Evolutionary conservation across 306 rosid species (phyloP).

Genomic region (Gastrolobium villosum): DNA sequence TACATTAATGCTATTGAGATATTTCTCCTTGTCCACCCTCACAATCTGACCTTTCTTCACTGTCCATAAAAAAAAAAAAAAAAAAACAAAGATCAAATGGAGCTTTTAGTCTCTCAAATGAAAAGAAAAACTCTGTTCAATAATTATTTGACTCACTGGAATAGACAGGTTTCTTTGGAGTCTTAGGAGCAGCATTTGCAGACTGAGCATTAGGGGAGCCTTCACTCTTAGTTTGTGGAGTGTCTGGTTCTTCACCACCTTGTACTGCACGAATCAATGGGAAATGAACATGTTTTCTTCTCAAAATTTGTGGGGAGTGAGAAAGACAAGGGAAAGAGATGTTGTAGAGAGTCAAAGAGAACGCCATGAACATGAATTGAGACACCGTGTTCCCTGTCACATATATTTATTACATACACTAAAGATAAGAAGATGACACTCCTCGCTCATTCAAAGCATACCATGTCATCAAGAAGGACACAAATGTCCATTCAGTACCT

Average conservation of each 20-base stretch:
- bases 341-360: conserved; percentile 57
- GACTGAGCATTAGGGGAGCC: conserved; percentile 69
- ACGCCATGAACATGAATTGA: conserved; percentile 60
- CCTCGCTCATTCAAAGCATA: conserved; percentile 4
- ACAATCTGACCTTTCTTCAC: conserved; percentile 99
- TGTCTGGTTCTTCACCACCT: conserved; percentile 67
- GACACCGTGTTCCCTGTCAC: conserved; percentile 38
- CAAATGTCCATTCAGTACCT: not conserved
- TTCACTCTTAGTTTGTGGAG: conserved; percentile 56
- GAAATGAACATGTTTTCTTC: conserved; percentile 56
- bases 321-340: conserved; percentile 58
- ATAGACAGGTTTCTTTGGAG: conserved; percentile 83
- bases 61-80: conserved; percentile 52
- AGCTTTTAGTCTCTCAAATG: not conserved
- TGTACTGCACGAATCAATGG: conserved; percentile 66
- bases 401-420: not conserved
- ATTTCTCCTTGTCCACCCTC: conserved; percentile 95
- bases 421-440: conserved; percentile 51
- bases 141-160: conserved; percentile 64
- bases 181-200: conserved; percentile 59
- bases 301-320: conserved; percentile 52
- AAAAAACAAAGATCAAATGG: not conserved
- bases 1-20: conserved; percentile 87
- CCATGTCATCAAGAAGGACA: conserved; percentile 15
- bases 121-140: not conserved